Evolutionary conservation across 108 stramenopile species (phyloP).

Genomic region (Skeletonema marinoi): DNA sequence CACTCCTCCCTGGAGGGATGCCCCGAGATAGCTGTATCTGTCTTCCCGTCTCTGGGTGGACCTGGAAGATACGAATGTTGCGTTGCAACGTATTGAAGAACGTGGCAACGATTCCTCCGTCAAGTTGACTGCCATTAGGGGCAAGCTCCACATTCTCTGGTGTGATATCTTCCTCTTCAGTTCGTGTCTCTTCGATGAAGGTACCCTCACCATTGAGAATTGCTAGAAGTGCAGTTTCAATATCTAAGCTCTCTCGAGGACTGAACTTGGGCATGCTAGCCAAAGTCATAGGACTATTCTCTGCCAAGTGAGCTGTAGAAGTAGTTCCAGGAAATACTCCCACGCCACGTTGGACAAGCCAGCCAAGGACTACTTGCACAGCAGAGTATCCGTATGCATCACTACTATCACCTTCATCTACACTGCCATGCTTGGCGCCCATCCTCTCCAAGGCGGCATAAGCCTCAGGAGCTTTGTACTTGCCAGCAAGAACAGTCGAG

Average conservation of each 20-base stretch:
- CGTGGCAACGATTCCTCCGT: conserved; percentile 34
- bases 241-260: conserved; percentile 25
- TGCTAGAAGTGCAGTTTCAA: conserved; percentile 46
- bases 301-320: conserved; percentile 20
- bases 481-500: conserved; percentile 40
- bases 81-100: conserved; percentile 33
- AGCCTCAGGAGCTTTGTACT: conserved; percentile 16
- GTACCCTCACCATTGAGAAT: conserved; percentile 52
- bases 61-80: conserved; percentile 32
- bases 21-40: conserved; percentile 38
- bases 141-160: conserved; percentile 5
- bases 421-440: conserved; percentile 30
- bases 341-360: conserved; percentile 43
- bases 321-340: conserved; percentile 56
- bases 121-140: background rate
- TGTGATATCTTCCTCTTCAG: background rate
- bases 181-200: conserved; percentile 19
- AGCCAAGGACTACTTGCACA: conserved; percentile 32
- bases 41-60: conserved; percentile 34
- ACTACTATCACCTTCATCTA: background rate
- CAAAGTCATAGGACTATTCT: conserved; percentile 34
- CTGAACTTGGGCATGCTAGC: conserved; percentile 22
- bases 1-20: conserved; percentile 43
- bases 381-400: conserved; percentile 29
- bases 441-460: conserved; percentile 30